Conservation (phyloP, 2,329 filamentous ascomycete genomes). For the Botrytis squamosa region DNA sequence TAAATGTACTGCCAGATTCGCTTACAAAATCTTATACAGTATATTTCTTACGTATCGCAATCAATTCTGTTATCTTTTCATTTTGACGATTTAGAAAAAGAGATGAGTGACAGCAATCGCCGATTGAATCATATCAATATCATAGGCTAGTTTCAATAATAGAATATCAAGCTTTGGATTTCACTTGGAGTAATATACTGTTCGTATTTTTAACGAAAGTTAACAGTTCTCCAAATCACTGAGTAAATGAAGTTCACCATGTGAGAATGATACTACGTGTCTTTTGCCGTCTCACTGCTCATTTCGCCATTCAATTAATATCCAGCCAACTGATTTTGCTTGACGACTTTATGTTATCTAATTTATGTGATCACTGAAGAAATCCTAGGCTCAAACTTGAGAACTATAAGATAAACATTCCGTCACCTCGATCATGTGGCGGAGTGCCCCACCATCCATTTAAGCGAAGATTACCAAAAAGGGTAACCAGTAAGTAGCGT, state of each 20-base stretch:
- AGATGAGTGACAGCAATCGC: neutral
- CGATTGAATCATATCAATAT: neutral
- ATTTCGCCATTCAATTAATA: neutral
- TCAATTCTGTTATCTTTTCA: too few species aligned
- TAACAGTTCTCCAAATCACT: fast-evolving
- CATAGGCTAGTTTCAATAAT: neutral
- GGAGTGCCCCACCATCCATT: neutral
- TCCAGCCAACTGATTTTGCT: neutral
- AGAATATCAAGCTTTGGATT: neutral
- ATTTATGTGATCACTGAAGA: fast-evolving
- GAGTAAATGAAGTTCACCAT: neutral
- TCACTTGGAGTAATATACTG: fast-evolving
- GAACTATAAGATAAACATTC: neutral
- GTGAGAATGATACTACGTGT: neutral
- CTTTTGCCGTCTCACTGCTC: neutral
- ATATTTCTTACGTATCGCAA: neutral
- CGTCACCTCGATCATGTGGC: neutral
- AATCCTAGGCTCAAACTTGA: neutral
- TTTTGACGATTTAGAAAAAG: neutral
- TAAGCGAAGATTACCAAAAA: neutral
- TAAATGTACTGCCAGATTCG: neutral
- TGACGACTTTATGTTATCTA: neutral
- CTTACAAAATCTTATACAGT: neutral
- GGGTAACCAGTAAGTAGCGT: constrained; percentile 6
- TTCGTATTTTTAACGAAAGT: neutral